phyloP scores from a whole-genome alignment of 106 monocot species.

The Iris macrosiphon region DNA sequence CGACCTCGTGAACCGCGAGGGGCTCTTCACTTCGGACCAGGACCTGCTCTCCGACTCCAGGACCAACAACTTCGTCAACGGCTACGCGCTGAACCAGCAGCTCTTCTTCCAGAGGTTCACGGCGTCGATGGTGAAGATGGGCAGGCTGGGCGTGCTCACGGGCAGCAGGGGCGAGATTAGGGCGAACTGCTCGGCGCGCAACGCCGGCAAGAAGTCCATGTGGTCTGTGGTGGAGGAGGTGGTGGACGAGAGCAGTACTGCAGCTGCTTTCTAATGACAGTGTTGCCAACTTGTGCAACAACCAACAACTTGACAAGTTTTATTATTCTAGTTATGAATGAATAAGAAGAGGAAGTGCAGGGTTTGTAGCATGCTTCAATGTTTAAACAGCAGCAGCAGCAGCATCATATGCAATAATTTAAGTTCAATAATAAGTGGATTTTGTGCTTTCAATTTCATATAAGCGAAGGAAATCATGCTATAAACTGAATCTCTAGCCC shows the following conservation, averaged over 20 bases:
- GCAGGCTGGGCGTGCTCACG: conserved; percentile 25
- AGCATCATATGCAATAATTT: too few species aligned
- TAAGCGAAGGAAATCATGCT: too few species aligned
- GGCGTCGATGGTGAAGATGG: conserved; percentile 44
- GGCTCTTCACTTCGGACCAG: conserved; percentile 53
- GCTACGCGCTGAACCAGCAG: conserved; percentile 23
- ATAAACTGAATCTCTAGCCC: too few species aligned
- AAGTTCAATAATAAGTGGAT: too few species aligned
- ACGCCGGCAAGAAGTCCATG: conserved; percentile 3
- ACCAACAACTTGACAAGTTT: too few species aligned
- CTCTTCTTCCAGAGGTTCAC: conserved; percentile 39
- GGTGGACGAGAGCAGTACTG: not conserved
- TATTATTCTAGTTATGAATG: too few species aligned
- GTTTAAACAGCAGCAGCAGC: too few species aligned
- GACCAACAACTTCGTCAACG: conserved; percentile 15
- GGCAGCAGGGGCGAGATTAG: conserved; percentile 31
- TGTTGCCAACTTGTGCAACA: too few species aligned
- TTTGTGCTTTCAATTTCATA: too few species aligned
- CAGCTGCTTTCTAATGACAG: not conserved
- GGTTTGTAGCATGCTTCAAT: too few species aligned
- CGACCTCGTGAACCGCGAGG: conserved; percentile 28
- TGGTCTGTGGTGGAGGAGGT: conserved; percentile 20
- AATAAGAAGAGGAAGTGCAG: too few species aligned
- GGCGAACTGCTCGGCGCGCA: conserved; percentile 39
- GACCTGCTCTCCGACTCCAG: conserved; percentile 24